Percentiles rank a stretch among this genome's conserved stretches.
phyloP scores from a whole-genome alignment of 2,329 filamentous ascomycete genomes.

The Dothideomycetidae sp. region DNA sequence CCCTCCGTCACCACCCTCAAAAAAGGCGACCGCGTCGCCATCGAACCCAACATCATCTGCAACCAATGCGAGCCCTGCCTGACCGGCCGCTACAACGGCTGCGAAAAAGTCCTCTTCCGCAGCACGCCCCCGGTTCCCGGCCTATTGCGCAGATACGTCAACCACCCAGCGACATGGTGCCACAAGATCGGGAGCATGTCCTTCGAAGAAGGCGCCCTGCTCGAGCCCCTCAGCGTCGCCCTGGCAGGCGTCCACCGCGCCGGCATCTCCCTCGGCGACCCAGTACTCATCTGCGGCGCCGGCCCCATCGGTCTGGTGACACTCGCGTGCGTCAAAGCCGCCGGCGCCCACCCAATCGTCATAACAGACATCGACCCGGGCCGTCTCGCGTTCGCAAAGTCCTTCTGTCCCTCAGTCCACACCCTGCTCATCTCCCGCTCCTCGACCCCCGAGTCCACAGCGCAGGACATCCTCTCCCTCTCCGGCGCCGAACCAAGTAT shows the following conservation, averaged over 20 bases:
- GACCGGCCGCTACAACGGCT: slow-evolving; percentile 90
- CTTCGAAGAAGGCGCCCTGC: slow-evolving; percentile 77
- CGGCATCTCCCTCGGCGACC: slow-evolving; percentile 67
- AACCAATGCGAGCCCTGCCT: slow-evolving; percentile 79
- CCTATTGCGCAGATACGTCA: slow-evolving; percentile 80
- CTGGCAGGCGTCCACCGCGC: slow-evolving; percentile 78
- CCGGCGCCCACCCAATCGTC: slow-evolving; percentile 78
- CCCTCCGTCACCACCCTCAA: slow-evolving; percentile 64
- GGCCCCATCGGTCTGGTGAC: slow-evolving; percentile 89
- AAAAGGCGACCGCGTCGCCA: slow-evolving; percentile 77
- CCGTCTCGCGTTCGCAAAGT: slow-evolving; percentile 69
- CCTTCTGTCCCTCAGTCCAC: slow-evolving; percentile 61
- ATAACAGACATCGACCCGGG: slow-evolving; percentile 91
- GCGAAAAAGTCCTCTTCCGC: slow-evolving; percentile 70
- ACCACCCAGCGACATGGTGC: slow-evolving; percentile 64
- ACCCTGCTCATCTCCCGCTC: slow-evolving; percentile 63
- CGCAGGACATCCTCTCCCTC: slow-evolving; percentile 49
- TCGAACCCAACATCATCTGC: slow-evolving; percentile 92
- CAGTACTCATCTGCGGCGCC: slow-evolving; percentile 78
- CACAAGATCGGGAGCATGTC: slow-evolving; percentile 90
- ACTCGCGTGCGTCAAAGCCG: slow-evolving; percentile 67
- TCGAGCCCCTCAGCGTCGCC: slow-evolving; percentile 82
- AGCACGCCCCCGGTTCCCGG: slow-evolving; percentile 84
- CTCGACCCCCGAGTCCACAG: slow-evolving; percentile 54
- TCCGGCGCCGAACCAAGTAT: slow-evolving; percentile 70